phyloP scores from a whole-genome alignment of 2,329 filamentous ascomycete genomes.

The Cryphonectria carpinicola region DNA sequence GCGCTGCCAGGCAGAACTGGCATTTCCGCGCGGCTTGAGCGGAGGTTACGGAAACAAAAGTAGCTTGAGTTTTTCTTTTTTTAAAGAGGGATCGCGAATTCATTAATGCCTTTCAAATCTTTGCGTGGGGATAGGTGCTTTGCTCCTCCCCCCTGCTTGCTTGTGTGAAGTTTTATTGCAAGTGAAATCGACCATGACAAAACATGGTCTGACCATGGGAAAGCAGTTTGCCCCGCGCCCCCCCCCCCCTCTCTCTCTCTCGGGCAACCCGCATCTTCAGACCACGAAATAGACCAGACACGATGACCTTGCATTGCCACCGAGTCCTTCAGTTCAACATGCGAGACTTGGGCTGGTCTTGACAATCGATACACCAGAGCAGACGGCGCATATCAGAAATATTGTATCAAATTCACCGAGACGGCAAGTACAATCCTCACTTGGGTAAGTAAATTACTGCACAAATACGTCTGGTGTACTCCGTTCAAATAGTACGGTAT shows the following conservation, averaged over 20 bases:
- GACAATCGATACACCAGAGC: not conserved
- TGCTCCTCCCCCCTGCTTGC: conserved; percentile 20
- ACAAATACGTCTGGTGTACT: not conserved
- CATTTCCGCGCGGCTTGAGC: conserved; percentile 22
- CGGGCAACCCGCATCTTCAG: not conserved
- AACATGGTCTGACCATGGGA: conserved; percentile 4
- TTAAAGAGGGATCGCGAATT: conserved; percentile 26
- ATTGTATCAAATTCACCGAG: too few species aligned
- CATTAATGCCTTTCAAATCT: conserved; percentile 29
- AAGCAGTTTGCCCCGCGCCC: too few species aligned
- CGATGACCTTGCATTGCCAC: not conserved
- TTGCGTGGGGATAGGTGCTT: conserved; percentile 14
- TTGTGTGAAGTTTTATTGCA: conserved; percentile 20
- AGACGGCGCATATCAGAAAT: not conserved
- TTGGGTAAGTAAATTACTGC: not conserved
- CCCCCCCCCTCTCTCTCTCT: too few species aligned
- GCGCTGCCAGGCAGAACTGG: conserved; percentile 26
- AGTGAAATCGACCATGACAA: conserved; percentile 27
- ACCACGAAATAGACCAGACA: not conserved
- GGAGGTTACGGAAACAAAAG: conserved; percentile 27
- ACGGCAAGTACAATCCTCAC: too few species aligned
- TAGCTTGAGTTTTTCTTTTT: conserved; percentile 23
- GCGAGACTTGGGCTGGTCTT: not conserved
- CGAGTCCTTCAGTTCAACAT: too few species aligned
- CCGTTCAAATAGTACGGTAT: not conserved